Evolutionary conservation across 2,329 filamentous ascomycete species (phyloP).

Genomic region (Trichophaea hybrida): DNA sequence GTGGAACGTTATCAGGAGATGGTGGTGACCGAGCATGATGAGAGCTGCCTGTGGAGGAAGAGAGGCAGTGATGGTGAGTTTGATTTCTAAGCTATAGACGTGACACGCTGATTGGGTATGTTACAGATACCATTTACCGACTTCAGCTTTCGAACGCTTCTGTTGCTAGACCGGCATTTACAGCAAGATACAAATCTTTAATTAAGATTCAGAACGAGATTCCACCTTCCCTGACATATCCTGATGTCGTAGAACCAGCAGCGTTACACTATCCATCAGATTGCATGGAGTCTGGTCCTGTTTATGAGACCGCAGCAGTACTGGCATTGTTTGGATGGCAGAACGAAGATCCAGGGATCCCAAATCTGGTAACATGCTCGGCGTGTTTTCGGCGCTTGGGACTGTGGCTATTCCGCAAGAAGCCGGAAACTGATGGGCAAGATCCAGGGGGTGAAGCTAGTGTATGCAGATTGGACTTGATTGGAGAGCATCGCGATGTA

Average conservation of each 20-base stretch:
- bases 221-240: conserved; percentile 49
- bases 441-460: conserved; percentile 40
- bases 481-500: conserved; percentile 56
- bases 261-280: conserved; percentile 33
- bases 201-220: conserved; percentile 31
- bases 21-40: conserved; percentile 59
- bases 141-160: conserved; percentile 35
- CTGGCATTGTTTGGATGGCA: conserved; percentile 67
- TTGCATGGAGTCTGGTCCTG: conserved; percentile 23
- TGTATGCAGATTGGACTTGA: conserved; percentile 51
- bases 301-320: conserved; percentile 49
- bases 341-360: conserved; percentile 43
- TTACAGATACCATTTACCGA: conserved; percentile 47
- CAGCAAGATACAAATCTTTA: conserved; percentile 32
- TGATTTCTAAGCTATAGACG: not conserved
- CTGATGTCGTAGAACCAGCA: conserved; percentile 41
- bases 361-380: conserved; percentile 63
- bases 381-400: conserved; percentile 80
- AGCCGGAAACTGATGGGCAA: conserved; percentile 44
- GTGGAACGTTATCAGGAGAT: conserved; percentile 62
- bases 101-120: not conserved
- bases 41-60: conserved; percentile 73
- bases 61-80: conserved; percentile 67
- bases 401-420: conserved; percentile 84
- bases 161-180: conserved; percentile 31